Percentiles rank a stretch among this genome's conserved stretches.
Conservation (phyloP, 2,329 filamentous ascomycete species). For the Aspergillus unguis region DNA sequence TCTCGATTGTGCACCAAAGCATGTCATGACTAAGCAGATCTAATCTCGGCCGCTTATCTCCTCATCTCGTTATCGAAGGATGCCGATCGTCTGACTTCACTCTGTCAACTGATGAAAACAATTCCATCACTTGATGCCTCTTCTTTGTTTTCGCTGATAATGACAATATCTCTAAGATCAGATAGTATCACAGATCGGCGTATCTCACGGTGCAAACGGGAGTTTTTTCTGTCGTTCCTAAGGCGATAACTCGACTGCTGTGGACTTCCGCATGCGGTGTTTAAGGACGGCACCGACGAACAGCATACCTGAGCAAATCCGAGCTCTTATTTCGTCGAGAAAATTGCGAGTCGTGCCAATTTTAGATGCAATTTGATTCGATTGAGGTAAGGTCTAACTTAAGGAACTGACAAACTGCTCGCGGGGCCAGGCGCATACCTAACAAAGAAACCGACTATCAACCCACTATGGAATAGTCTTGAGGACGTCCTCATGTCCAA, state of each 20-base stretch:
- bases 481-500: constrained; percentile 22
- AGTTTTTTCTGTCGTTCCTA: background rate
- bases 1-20: no score
- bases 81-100: background rate
- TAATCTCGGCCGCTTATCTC: no score
- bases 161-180: background rate
- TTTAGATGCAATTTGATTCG: background rate
- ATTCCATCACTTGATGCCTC: background rate
- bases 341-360: background rate
- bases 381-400: background rate
- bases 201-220: background rate
- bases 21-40: no score
- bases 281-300: background rate
- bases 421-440: background rate
- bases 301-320: background rate
- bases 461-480: constrained; percentile 28
- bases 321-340: background rate
- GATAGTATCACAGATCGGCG: background rate
- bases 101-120: background rate
- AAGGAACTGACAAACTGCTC: background rate
- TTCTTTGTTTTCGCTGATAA: background rate
- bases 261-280: constrained; percentile 8
- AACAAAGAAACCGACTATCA: constrained; percentile 4
- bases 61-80: background rate
- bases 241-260: background rate